Percentiles rank a stretch among this genome's conserved stretches.
These are phyloP conservation scores for Collybia sp. DNA, from an alignment of 768 basidiomycete genomes.

Conservation along the genomic window DNA sequence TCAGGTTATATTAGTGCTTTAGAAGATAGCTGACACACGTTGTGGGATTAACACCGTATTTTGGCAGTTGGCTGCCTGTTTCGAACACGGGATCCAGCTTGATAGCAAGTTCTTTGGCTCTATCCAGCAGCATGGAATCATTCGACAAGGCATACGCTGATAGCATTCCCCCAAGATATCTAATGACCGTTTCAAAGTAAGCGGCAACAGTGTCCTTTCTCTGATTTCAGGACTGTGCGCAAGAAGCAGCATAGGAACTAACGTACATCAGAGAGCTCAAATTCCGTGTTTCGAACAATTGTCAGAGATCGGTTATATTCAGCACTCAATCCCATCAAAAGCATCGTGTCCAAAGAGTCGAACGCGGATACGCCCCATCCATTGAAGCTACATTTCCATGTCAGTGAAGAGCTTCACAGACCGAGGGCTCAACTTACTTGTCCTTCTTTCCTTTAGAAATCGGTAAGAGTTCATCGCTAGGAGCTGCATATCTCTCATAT, in stretches of 20 bases:
- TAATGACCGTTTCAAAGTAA: constrained; percentile 85
- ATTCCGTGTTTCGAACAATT: constrained; percentile 44
- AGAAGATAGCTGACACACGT: constrained; percentile 27
- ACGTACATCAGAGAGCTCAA: constrained; percentile 40
- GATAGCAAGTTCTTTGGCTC: constrained; percentile 77
- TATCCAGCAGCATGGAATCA: constrained; percentile 54
- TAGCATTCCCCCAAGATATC: constrained; percentile 85
- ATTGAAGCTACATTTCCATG: constrained; percentile 50
- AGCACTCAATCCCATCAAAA: constrained; percentile 69
- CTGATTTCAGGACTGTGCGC: background rate
- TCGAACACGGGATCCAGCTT: constrained; percentile 70
- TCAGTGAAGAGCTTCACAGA: background rate
- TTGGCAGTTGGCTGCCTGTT: constrained; percentile 66
- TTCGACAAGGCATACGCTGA: constrained; percentile 76
- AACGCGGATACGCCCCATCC: constrained; percentile 77
- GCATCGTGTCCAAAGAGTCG: constrained; percentile 84
- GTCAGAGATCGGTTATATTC: constrained; percentile 67
- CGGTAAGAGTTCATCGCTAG: constrained; percentile 61
- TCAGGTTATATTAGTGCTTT: background rate
- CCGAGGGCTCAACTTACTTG: constrained; percentile 35
- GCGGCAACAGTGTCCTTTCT: constrained; percentile 32
- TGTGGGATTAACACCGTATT: constrained; percentile 62
- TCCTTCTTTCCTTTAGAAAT: constrained; percentile 39
- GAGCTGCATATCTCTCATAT: constrained; percentile 57
- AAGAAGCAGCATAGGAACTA: background rate